These are phyloP conservation scores for Colletotrichum somersetense DNA, from an alignment of 2,329 filamentous ascomycete species.

Conservation along the genomic window DNA sequence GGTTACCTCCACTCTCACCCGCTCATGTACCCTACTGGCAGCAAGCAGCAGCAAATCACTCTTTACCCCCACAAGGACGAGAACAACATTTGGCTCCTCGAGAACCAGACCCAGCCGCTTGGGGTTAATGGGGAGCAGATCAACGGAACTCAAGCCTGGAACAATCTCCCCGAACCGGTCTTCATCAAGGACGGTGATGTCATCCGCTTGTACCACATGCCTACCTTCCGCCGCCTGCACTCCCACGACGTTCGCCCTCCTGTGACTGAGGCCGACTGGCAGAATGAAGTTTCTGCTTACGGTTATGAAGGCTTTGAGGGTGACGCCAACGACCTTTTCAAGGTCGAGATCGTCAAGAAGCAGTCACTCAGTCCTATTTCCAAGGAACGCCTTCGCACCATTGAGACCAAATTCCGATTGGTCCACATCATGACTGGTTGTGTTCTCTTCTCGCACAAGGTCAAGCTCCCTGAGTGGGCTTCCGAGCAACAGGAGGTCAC, in stretches of 20 bases:
- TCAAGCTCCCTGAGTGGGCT: conserved; percentile 98
- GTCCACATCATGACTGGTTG: conserved; percentile 98
- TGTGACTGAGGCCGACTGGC: conserved; percentile 90
- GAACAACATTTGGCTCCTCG: conserved; percentile 94
- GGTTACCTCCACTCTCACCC: conserved; percentile 97
- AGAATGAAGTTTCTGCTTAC: conserved; percentile 96
- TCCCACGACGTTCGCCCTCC: conserved; percentile 94
- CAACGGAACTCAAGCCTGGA: conserved; percentile 87
- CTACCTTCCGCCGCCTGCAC: conserved; percentile 90
- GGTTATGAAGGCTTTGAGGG: conserved; percentile 97
- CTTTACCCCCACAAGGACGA: conserved; percentile 99
- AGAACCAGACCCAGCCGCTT: conserved; percentile 95
- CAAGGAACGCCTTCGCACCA: conserved; percentile 89
- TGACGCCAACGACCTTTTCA: conserved; percentile 96
- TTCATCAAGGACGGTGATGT: conserved; percentile 85
- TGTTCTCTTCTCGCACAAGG: conserved; percentile 96
- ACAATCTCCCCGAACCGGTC: conserved; percentile 73
- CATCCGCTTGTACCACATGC: conserved; percentile 84
- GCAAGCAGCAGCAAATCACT: conserved; percentile 98
- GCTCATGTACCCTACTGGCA: conserved; percentile 97
- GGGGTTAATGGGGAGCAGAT: conserved; percentile 81
- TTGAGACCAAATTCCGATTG: conserved; percentile 96
- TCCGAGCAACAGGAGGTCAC: conserved; percentile 99
- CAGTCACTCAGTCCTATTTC: conserved; percentile 83
- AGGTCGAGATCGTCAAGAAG: conserved; percentile 92